Conservation (phyloP, 257 asterid genomes). For the Cinchona pubescens region DNA sequence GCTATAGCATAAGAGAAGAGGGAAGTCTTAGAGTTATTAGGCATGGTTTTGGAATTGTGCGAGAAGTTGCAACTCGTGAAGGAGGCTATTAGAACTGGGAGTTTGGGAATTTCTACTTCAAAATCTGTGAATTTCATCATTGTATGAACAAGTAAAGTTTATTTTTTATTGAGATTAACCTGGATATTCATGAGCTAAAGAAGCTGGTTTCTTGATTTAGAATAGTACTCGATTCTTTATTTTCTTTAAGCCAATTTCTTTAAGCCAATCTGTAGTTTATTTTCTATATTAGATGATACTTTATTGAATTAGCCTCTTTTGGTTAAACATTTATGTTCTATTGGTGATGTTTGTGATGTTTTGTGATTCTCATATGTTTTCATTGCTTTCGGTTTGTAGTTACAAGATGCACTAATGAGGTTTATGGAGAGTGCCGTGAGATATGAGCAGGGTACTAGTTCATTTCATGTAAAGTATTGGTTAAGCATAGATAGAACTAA, state of each 20-base stretch:
- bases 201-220: background rate
- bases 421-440: slow-evolving; percentile 67
- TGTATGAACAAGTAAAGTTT: background rate
- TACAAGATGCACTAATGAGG: slow-evolving; percentile 68
- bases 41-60: no score
- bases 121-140: background rate
- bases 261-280: background rate
- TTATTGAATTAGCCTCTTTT: background rate
- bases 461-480: slow-evolving; percentile 52
- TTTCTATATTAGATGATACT: background rate
- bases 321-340: slow-evolving; percentile 6
- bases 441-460: slow-evolving; percentile 52
- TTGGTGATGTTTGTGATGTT: slow-evolving; percentile 35
- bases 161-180: background rate
- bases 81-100: no score
- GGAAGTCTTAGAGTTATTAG: no score
- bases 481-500: slow-evolving; percentile 40
- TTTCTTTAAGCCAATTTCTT: no score
- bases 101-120: background rate
- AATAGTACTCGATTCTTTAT: no score
- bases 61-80: no score
- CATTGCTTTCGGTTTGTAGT: slow-evolving; percentile 73
- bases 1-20: no score
- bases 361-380: slow-evolving; percentile 50
- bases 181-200: no score